These are phyloP conservation scores for Schizothecium vesticola DNA, from an alignment of 495 filamentous ascomycete genomes.

Conservation along the genomic window DNA sequence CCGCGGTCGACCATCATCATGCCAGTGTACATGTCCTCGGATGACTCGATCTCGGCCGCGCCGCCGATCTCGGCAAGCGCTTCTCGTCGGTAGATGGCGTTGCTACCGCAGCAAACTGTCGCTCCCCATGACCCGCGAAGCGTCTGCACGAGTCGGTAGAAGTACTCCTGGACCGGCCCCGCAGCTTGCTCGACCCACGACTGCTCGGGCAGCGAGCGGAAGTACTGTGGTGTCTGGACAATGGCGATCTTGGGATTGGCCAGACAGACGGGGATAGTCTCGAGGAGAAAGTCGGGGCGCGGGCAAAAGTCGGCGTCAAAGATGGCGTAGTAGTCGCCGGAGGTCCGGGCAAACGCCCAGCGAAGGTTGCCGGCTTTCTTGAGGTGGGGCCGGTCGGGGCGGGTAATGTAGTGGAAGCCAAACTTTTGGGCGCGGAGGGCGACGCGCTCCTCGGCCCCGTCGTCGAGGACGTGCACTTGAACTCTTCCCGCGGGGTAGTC, in stretches of 20 bases:
- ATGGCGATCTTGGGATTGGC: slow-evolving; percentile 29
- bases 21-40: slow-evolving; percentile 31
- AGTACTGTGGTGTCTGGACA: slow-evolving; percentile 29
- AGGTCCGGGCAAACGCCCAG: slow-evolving; percentile 24
- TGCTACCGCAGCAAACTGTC: slow-evolving; percentile 12
- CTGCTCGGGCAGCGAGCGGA: slow-evolving; percentile 25
- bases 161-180: slow-evolving; percentile 29
- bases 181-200: slow-evolving; percentile 33
- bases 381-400: slow-evolving; percentile 26
- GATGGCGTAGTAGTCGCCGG: slow-evolving; percentile 28
- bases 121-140: slow-evolving; percentile 23
- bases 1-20: slow-evolving; percentile 18
- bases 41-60: slow-evolving; percentile 31
- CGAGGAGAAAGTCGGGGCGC: slow-evolving; percentile 25
- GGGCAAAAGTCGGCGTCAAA: slow-evolving; percentile 33
- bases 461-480: slow-evolving; percentile 26
- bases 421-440: slow-evolving; percentile 16
- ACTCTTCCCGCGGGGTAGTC: slow-evolving; percentile 25
- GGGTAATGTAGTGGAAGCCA: slow-evolving; percentile 30
- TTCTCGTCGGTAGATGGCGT: slow-evolving; percentile 25
- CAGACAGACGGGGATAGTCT: slow-evolving; percentile 26
- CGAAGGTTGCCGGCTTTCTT: slow-evolving; percentile 31
- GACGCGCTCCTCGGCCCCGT: slow-evolving; percentile 14
- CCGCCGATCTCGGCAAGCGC: slow-evolving; percentile 26
- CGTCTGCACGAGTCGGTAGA: slow-evolving; percentile 31